Evolutionary conservation across 495 filamentous ascomycete species (phyloP).

Genomic region (Daldinia decipiens): DNA sequence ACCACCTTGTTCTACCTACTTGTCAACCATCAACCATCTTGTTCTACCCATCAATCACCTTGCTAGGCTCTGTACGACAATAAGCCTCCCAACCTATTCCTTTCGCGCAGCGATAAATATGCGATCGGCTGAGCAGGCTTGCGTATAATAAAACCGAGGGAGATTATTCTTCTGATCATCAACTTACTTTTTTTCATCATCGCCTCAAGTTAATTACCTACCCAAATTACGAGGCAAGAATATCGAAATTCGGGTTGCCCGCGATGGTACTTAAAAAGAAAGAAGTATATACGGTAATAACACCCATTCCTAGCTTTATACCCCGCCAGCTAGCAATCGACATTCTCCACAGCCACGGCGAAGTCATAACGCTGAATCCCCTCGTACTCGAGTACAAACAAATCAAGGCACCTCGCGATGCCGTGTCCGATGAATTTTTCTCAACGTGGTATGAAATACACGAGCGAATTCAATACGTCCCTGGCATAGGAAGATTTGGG

Average conservation of each 20-base stretch:
- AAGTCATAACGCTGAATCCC: conserved; percentile 81
- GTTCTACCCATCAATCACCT: neutral
- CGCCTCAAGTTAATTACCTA: conserved; percentile 10
- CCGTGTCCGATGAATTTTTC: conserved; percentile 74
- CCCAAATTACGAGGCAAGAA: conserved; percentile 9
- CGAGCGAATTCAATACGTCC: conserved; percentile 74
- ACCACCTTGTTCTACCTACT: conserved; percentile 7
- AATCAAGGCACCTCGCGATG: conserved; percentile 70
- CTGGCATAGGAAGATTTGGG: conserved; percentile 67
- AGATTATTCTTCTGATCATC: conserved; percentile 9
- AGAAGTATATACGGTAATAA: conserved; percentile 59
- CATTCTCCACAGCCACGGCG: conserved; percentile 63
- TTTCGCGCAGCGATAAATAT: conserved; percentile 29
- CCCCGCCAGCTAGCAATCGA: conserved; percentile 56
- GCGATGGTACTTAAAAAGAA: conserved; percentile 60
- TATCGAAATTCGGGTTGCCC: neutral
- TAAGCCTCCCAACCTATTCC: conserved; percentile 28
- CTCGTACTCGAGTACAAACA: conserved; percentile 73
- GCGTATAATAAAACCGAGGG: conserved; percentile 31
- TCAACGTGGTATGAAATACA: conserved; percentile 74
- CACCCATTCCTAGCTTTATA: conserved; percentile 60
- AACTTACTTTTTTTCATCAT: conserved; percentile 10
- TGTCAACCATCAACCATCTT: too few relatives aligned
- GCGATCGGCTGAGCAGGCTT: conserved; percentile 34
- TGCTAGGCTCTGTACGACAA: conserved; percentile 28